These are phyloP conservation scores for Skeletonema grethae DNA, from an alignment of 108 stramenopile species.

Conservation along the genomic window DNA sequence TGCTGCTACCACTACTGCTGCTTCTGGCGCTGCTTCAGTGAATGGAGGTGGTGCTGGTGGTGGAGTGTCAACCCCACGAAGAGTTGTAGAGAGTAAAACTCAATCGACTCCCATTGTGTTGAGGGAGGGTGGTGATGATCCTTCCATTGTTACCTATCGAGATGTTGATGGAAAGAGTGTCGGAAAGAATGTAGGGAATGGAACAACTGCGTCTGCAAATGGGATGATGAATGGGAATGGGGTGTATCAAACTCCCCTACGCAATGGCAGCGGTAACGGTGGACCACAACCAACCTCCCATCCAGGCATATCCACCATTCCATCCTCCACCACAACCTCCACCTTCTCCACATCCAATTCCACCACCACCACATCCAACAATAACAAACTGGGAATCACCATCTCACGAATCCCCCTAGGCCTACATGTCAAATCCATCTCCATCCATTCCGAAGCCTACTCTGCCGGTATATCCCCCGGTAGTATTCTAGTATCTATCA, in stretches of 20 bases:
- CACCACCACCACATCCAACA: neutral
- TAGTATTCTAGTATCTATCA: constrained; percentile 66
- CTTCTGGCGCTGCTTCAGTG: neutral
- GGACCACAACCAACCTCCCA: neutral
- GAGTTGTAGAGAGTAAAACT: neutral
- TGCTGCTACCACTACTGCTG: neutral
- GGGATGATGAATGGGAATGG: neutral
- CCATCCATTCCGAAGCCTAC: constrained; percentile 59
- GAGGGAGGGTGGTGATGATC: constrained; percentile 1
- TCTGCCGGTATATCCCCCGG: constrained; percentile 59
- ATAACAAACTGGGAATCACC: constrained; percentile 64
- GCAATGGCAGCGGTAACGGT: neutral
- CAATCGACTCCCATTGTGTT: constrained; percentile 1
- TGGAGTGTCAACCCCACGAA: neutral
- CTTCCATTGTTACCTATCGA: constrained; percentile 5
- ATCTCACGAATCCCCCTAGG: constrained; percentile 70
- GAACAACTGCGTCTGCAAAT: neutral
- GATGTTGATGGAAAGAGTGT: neutral
- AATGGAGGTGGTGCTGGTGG: too few relatives aligned
- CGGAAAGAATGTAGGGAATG: too few relatives aligned
- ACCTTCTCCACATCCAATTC: neutral
- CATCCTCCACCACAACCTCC: neutral
- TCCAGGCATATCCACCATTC: neutral
- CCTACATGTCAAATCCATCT: constrained; percentile 58
- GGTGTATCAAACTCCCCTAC: neutral